Evolutionary conservation across 345 rosid species (phyloP).

Genomic region (Aurinia saxatilis): DNA sequence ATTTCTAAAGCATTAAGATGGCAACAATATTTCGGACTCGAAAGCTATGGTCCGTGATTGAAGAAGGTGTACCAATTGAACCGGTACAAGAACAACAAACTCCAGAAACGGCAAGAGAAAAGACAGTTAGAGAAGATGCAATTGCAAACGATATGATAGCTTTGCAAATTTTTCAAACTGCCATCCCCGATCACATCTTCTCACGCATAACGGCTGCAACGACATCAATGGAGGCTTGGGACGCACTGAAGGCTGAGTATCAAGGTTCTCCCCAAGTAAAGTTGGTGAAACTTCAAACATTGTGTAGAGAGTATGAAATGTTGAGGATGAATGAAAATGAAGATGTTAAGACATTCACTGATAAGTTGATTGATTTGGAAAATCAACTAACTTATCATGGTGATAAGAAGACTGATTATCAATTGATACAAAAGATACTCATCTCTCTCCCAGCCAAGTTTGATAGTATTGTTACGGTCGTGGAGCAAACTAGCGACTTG

Average conservation of each 20-base stretch:
- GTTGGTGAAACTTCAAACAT: not conserved
- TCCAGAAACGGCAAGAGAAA: not conserved
- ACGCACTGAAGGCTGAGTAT: not conserved
- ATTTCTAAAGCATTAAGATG: too few relatives aligned
- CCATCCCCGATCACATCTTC: not conserved
- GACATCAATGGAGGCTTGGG: not conserved
- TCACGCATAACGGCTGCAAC: not conserved
- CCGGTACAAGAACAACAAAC: not conserved
- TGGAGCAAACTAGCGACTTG: not conserved
- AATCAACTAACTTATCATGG: too few relatives aligned
- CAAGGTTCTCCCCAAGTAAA: not conserved
- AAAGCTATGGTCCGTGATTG: not conserved
- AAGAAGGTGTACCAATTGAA: not conserved
- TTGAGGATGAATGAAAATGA: too few relatives aligned
- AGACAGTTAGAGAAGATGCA: not conserved
- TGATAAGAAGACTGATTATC: too few relatives aligned
- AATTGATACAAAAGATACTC: too few relatives aligned
- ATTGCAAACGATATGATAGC: not conserved
- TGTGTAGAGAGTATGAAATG: not conserved
- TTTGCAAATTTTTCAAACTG: not conserved
- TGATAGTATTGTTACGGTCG: too few relatives aligned
- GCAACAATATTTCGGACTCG: not conserved
- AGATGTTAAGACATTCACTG: too few relatives aligned
- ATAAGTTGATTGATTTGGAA: too few relatives aligned
- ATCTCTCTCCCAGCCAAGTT: too few relatives aligned